These are phyloP conservation scores for Saccharomyces hybrid DNA, from an alignment of 1,139 yeast genomes.

Conservation along the genomic window DNA sequence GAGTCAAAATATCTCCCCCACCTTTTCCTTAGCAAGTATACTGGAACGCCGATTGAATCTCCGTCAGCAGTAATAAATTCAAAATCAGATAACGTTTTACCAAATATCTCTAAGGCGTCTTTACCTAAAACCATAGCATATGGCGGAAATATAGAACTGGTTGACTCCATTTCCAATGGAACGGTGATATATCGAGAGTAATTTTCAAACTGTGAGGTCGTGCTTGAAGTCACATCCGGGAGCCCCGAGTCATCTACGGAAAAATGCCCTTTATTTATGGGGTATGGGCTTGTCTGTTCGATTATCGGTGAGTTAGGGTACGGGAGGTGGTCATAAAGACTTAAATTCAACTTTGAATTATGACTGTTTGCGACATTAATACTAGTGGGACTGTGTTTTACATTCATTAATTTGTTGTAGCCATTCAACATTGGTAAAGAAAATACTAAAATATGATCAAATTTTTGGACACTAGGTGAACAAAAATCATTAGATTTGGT, in stretches of 20 bases:
- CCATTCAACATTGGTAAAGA: constrained; percentile 61
- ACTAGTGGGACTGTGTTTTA: background rate
- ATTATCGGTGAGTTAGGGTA: background rate
- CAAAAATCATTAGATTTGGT: constrained; percentile 40
- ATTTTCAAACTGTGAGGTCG: too few species aligned
- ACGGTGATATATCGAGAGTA: too few species aligned
- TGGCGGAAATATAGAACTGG: too few species aligned
- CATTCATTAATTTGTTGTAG: constrained; percentile 25
- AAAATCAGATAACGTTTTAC: too few species aligned
- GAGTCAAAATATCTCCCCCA: too few species aligned
- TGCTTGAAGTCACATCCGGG: constrained; percentile 13
- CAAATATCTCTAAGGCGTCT: too few species aligned
- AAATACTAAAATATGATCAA: constrained; percentile 49
- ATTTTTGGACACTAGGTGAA: constrained; percentile 51
- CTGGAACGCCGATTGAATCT: too few species aligned
- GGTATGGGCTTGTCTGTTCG: background rate
- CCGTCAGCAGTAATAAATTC: too few species aligned
- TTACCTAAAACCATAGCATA: too few species aligned
- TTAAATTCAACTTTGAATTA: background rate
- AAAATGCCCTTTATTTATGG: background rate
- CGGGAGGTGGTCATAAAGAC: background rate
- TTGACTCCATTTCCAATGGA: too few species aligned
- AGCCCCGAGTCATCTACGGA: constrained; percentile 5
- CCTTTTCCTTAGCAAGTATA: too few species aligned
- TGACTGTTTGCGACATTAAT: background rate